A percentile compares a stretch with the other conserved stretches of the same genome.
These are phyloP conservation scores for Martensiomyces pterosporus DNA, from an alignment of 192 early-diverging fungal genomes.

Conservation along the genomic window DNA sequence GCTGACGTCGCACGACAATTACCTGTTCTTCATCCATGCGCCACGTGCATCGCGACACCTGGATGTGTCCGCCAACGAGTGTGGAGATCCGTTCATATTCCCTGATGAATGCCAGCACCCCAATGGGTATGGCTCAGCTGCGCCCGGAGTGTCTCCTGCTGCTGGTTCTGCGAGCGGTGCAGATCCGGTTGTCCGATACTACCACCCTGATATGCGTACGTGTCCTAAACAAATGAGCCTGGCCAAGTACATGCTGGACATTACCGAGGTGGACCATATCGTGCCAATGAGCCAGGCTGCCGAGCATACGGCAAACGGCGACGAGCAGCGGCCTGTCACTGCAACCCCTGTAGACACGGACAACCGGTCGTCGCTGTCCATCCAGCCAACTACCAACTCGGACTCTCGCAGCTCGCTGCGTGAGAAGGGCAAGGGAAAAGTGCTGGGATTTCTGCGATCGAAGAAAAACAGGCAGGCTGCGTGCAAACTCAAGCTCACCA, in stretches of 20 bases:
- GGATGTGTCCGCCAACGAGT: constrained; percentile 16
- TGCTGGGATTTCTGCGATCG: constrained; percentile 24
- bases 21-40: constrained; percentile 35
- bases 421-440: constrained; percentile 10
- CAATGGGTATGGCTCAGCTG: neutral
- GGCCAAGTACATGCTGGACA: constrained; percentile 41
- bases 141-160: neutral
- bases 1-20: constrained; percentile 28
- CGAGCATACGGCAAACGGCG: constrained; percentile 1
- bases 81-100: neutral
- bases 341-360: constrained; percentile 7
- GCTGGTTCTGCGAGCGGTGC: too few relatives aligned
- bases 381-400: neutral
- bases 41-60: constrained; percentile 29
- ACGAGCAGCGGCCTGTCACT: neutral
- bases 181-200: constrained; percentile 14
- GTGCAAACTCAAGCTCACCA: constrained; percentile 37
- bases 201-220: constrained; percentile 19
- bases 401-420: constrained; percentile 1
- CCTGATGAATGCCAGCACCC: neutral
- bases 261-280: constrained; percentile 38
- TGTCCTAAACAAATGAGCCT: constrained; percentile 41
- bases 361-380: neutral
- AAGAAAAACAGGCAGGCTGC: constrained; percentile 18
- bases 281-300: constrained; percentile 11